Conservation (phyloP, 257 asterid species). For the Solanum phureja region DNA sequence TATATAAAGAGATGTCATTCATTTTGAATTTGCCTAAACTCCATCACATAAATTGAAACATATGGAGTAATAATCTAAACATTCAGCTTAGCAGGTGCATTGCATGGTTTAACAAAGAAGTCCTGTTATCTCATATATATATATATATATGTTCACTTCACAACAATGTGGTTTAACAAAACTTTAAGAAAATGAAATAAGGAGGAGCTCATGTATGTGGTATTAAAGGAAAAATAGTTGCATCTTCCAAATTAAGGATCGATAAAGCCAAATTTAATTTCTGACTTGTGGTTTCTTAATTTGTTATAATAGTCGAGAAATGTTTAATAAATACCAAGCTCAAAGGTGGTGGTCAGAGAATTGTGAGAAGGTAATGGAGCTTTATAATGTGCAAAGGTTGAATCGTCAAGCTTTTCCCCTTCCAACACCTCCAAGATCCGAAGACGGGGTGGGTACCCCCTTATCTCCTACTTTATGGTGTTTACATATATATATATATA, state of each 20-base stretch:
- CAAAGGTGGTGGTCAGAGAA: slow-evolving; percentile 98
- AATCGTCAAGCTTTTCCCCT: slow-evolving; percentile 79
- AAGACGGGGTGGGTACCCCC: slow-evolving; percentile 35
- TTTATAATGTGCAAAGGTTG: slow-evolving; percentile 78
- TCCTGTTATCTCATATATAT: neutral
- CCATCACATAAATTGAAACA: neutral
- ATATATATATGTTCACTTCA: neutral
- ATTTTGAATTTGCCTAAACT: neutral
- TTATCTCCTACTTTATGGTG: neutral
- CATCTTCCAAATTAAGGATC: neutral
- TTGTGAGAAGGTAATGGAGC: slow-evolving; percentile 78
- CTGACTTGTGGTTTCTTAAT: neutral
- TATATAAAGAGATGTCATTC: neutral
- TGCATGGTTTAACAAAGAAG: neutral
- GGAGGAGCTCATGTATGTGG: neutral
- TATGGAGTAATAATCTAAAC: neutral
- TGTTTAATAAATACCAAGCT: slow-evolving; percentile 92
- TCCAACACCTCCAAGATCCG: slow-evolving; percentile 73
- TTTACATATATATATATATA: neutral
- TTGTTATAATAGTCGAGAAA: slow-evolving; percentile 53
- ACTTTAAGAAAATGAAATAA: neutral
- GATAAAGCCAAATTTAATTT: too few relatives aligned
- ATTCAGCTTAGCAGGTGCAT: neutral
- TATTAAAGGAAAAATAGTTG: neutral
- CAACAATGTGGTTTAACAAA: neutral